Evolutionary conservation across 805 yeast genomes (phyloP).

Genomic region (Ogataea ramenticola): DNA sequence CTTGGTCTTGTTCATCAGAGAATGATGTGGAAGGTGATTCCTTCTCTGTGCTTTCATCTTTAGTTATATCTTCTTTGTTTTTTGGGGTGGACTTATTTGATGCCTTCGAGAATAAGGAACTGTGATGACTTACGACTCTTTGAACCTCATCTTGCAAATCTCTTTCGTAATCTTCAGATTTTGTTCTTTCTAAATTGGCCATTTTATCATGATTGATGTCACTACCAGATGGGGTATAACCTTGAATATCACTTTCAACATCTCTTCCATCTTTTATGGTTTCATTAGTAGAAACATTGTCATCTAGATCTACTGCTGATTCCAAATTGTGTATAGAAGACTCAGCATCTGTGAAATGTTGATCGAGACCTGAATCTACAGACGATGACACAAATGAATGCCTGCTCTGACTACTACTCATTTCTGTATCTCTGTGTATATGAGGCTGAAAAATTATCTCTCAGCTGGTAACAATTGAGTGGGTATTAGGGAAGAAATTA

Average conservation of each 20-base stretch:
- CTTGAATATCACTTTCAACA: background rate
- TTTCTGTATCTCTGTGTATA: too few relatives aligned
- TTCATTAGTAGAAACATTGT: background rate
- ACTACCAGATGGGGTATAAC: background rate
- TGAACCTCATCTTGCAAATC: constrained; percentile 16
- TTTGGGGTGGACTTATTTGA: background rate
- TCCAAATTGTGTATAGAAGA: background rate
- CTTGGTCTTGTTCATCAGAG: constrained; percentile 13
- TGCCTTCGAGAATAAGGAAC: constrained; percentile 11
- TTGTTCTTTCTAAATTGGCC: constrained; percentile 2
- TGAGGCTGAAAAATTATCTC: too few relatives aligned
- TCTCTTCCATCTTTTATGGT: background rate
- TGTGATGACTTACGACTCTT: constrained; percentile 12
- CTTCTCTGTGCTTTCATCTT: constrained; percentile 5
- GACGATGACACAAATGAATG: background rate
- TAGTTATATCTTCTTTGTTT: background rate
- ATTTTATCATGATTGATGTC: background rate
- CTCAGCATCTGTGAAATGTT: constrained; percentile 2
- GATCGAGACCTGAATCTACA: background rate
- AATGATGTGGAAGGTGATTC: constrained; percentile 1
- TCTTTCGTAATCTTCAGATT: constrained; percentile 13
- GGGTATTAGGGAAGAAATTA: too few relatives aligned
- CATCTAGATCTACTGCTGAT: background rate
- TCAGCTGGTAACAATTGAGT: too few relatives aligned
- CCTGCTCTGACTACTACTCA: background rate